Evolutionary conservation across 208 protist genomes (phyloP), one percentile per base, ranked within the genome.

Genomic region (Leptomonas pyrrhocoris): DNA sequence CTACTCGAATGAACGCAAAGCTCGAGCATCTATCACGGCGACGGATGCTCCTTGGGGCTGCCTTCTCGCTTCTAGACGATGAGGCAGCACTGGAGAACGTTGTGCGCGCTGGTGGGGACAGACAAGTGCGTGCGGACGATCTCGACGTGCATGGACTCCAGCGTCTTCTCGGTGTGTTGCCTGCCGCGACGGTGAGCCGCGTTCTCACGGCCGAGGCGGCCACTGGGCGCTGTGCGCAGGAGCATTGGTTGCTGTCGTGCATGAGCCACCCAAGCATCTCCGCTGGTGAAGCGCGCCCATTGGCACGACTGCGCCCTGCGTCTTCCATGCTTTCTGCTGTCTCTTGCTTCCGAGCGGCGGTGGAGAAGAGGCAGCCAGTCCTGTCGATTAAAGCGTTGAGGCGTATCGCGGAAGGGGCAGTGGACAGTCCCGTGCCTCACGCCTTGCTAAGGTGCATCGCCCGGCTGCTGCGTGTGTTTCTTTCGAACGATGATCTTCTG

Each of bases 91-190:
- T 96, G 73, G 53, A 56, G 49, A 31, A 27, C 27, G 78, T 92
- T 59, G 60, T 91, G 56, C 62, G 53, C 21, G 79, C 82, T 15
- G 50, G 58, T 2, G 75, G 80, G 8, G 43, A 75, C 53, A 42
- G 59, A 21, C 59, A 56, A 6, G 76, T 90, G 56, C 68, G 57
- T 23, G 70, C 80, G 2, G 45, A 63, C 27, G 89, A 96, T 56
- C 34, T 96, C 21, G 88, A 94, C 74, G 70, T 74, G 28, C 77
- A 90, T 68, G 92, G 83, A 5, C 55, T 93, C 34, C 83, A 93
- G 73, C 80, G 89, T 28, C 61, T 96, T 31, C 40, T 94, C 23
- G 64, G 59, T 50, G 87, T 84, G 18, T 67, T 96, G 48, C 67
- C 74, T n/a, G 62, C 67, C 50, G 42, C 43, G 8, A 45, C 62